phyloP scores from a whole-genome alignment of 768 basidiomycete genomes.

The Amanita inopinata region DNA sequence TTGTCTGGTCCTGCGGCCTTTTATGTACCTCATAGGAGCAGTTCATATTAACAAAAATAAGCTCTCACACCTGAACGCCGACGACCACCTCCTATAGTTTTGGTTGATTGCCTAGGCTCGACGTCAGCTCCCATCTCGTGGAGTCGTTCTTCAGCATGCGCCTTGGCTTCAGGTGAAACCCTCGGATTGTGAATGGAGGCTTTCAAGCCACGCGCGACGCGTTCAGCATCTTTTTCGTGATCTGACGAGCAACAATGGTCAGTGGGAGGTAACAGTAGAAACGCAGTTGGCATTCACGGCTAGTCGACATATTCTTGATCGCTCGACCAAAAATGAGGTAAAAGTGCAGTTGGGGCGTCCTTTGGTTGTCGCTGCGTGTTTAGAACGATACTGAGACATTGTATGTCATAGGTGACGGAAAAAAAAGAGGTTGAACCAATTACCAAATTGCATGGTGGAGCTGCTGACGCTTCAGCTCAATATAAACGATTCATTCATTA shows the following conservation, averaged over 20 bases:
- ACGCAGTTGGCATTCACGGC: neutral
- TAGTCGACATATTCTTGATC: slow-evolving; percentile 5
- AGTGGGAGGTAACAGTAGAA: neutral
- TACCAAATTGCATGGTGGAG: slow-evolving; percentile 4
- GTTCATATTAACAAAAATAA: too few species aligned
- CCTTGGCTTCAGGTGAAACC: slow-evolving; percentile 38
- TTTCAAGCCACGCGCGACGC: slow-evolving; percentile 40
- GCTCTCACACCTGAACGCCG: slow-evolving; percentile 5
- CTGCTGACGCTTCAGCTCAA: neutral
- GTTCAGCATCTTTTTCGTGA: slow-evolving; percentile 17
- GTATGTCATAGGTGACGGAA: slow-evolving; percentile 8
- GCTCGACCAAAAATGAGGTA: too few species aligned
- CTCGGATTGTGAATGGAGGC: slow-evolving; percentile 50
- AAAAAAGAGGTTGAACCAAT: neutral
- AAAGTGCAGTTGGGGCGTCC: too few species aligned
- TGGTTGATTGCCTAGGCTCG: slow-evolving; percentile 2
- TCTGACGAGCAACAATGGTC: too few species aligned
- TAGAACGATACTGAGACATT: slow-evolving; percentile 3
- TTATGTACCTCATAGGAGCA: too few species aligned
- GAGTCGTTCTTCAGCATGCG: slow-evolving; percentile 23
- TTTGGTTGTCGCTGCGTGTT: neutral
- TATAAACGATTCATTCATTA: neutral
- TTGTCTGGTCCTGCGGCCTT: slow-evolving; percentile 1
- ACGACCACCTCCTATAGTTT: slow-evolving; percentile 1
- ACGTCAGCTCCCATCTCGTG: slow-evolving; percentile 8